phyloP scores from a whole-genome alignment of 2,329 filamentous ascomycete genomes.

The Cryphonectria nitschkei region DNA sequence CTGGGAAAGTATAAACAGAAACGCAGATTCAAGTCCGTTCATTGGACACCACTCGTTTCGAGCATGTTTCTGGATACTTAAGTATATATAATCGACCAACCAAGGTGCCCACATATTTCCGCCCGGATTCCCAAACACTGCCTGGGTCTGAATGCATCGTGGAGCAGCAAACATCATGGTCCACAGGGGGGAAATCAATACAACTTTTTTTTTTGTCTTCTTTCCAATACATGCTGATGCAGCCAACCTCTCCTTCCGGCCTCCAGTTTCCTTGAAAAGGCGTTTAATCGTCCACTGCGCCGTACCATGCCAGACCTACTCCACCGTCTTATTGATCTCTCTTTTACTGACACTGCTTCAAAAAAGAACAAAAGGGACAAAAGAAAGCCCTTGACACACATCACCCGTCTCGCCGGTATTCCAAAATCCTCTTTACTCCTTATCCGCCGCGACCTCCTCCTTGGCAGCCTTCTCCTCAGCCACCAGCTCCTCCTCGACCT shows the following conservation, averaged over 20 bases:
- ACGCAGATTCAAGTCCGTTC: neutral
- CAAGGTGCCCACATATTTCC: neutral
- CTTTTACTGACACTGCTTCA: neutral
- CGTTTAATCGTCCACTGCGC: neutral
- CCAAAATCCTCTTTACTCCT: slow-evolving; percentile 6
- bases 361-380: neutral
- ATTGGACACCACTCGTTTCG: neutral
- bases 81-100: neutral
- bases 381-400: neutral
- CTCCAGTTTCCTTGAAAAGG: neutral
- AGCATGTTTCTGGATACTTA: neutral
- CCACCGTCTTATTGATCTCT: neutral
- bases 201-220: neutral
- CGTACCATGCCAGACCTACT: slow-evolving; percentile 6
- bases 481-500: slow-evolving; percentile 69
- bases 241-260: neutral
- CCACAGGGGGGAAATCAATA: neutral
- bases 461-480: slow-evolving; percentile 30
- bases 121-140: neutral
- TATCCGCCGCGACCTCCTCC: slow-evolving; percentile 23
- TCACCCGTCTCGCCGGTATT: no score
- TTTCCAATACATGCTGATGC: neutral
- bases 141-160: neutral
- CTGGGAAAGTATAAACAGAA: neutral
- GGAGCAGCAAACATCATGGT: neutral